Base-by-base conservation (phyloP, 805 yeast genomes). In the Teunomyces tritomae region DNA sequence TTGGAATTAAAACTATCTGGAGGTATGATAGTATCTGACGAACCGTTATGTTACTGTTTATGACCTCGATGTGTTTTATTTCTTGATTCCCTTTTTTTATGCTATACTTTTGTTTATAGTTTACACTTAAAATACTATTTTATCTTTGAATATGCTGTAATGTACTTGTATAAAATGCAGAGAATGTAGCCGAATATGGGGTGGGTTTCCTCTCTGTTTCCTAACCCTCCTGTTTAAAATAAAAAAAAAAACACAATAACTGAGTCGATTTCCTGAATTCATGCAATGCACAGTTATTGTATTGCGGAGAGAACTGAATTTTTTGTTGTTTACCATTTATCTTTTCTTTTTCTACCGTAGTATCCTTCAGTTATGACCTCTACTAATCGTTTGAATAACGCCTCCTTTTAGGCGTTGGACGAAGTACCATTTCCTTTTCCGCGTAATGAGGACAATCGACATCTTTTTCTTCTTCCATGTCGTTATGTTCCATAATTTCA, bases 391-490 rank as follows among this genome's bases (percentile, higher is more conserved):
- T 37, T 11, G 40, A 37, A n/a, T 37, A 37, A 11, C 52, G 33
- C 41, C 46, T 59, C 50, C 43, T 50, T 54, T 56, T 56, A 28
- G 51, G 49, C 35, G 62, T 70, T 3, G 70, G 70, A 13, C 29
- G 40, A 5, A 24, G 10, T 26, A 13, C 13, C 5, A 8, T 10
- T 11, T 24, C 29, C 16, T 13, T 37, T 10, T 26, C 40, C 8
- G 6, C 5, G 7, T 37, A 37, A 26, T 37, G 40, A 10, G 29
- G 10, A 8, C 40, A 37, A 2, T 37, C 40, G 8, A 26, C 40
- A 8, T 26, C 40, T 4, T 10, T 44, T 39, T 49, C 44, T 43
- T 43, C 43, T 26, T 41, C 49, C 17, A 43, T 43, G 9, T 49
- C 50, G 13, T 47, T 50, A 28, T 52, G 50, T 11, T 46, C 52